Percentiles rank a stretch among this genome's conserved stretches.
phyloP scores from a whole-genome alignment of 1,284 basidiomycete species.

The Trametes pubescens region DNA sequence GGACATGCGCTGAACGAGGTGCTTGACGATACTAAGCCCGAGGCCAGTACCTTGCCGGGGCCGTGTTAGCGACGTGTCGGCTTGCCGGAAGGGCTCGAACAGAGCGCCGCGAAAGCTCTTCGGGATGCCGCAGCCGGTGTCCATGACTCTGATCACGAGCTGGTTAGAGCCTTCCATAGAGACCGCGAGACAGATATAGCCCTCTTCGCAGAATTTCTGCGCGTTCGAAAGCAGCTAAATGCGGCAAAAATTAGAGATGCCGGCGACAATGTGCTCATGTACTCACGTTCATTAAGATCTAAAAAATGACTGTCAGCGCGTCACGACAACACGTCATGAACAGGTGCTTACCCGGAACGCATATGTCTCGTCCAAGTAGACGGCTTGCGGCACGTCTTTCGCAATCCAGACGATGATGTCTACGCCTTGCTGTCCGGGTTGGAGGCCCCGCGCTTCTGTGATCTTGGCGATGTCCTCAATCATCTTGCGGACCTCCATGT shows the following conservation, averaged over 20 bases:
- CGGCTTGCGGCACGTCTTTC: conserved; percentile 35
- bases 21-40: conserved; percentile 45
- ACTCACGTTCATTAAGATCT: conserved; percentile 44
- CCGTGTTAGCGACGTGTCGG: conserved; percentile 41
- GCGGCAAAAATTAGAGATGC: not conserved
- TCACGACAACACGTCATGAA: not conserved
- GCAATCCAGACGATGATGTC: conserved; percentile 41
- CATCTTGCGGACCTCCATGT: conserved; percentile 42
- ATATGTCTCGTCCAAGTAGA: conserved; percentile 44
- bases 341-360: conserved; percentile 38
- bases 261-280: not conserved
- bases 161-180: conserved; percentile 34
- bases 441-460: conserved; percentile 35
- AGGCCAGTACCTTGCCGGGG: conserved; percentile 43
- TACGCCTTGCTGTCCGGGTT: conserved; percentile 35
- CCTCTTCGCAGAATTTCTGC: conserved; percentile 44
- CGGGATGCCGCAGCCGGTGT: conserved; percentile 44
- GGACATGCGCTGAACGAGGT: conserved; percentile 45
- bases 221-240: conserved; percentile 43
- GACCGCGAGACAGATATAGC: conserved; percentile 40
- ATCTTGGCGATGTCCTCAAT: conserved; percentile 41
- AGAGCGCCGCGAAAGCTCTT: conserved; percentile 40
- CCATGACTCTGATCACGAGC: conserved; percentile 38
- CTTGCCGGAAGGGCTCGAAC: conserved; percentile 44
- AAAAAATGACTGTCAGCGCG: not conserved